phyloP scores from a whole-genome alignment of 2,329 filamentous ascomycete species.

The Ophiostoma sp. region DNA sequence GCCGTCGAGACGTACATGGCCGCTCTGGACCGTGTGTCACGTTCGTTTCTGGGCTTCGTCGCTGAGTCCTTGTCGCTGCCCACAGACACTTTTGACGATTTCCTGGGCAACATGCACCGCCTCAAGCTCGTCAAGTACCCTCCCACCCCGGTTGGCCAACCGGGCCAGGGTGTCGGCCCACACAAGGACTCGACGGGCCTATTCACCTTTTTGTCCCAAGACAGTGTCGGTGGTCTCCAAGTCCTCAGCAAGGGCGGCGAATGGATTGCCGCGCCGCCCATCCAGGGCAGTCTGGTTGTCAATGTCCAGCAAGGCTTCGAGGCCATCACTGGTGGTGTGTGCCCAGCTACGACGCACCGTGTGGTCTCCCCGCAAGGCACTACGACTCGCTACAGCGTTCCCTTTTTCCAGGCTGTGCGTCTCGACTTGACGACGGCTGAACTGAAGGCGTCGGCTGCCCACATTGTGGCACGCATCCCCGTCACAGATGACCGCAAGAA shows the following conservation, averaged over 20 bases:
- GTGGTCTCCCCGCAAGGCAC: constrained; percentile 36
- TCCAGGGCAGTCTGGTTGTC: constrained; percentile 55
- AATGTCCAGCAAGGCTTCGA: constrained; percentile 61
- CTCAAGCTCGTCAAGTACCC: constrained; percentile 60
- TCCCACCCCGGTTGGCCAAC: constrained; percentile 33
- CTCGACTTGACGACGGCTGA: constrained; percentile 38
- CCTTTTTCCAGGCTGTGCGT: constrained; percentile 53
- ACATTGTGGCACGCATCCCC: constrained; percentile 27
- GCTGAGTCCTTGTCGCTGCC: constrained; percentile 56
- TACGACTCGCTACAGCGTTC: constrained; percentile 41
- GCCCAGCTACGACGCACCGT: constrained; percentile 53
- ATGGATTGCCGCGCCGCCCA: constrained; percentile 52
- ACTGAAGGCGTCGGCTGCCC: constrained; percentile 24
- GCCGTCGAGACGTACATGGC: constrained; percentile 51
- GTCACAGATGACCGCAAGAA: constrained; percentile 25
- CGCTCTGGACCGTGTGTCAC: constrained; percentile 51
- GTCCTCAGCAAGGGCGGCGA: constrained; percentile 50
- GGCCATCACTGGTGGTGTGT: constrained; percentile 55
- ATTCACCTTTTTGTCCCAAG: constrained; percentile 64
- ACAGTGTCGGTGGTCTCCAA: constrained; percentile 53
- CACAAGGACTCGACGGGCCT: constrained; percentile 65
- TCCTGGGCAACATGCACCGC: constrained; percentile 58
- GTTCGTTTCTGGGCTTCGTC: constrained; percentile 55
- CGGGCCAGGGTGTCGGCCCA: constrained; percentile 55
- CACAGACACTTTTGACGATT: constrained; percentile 51